A percentile compares a stretch with the other conserved stretches of the same genome.
phyloP scores from a whole-genome alignment of 2,329 filamentous ascomycete species.

The Cercospora zeina region DNA sequence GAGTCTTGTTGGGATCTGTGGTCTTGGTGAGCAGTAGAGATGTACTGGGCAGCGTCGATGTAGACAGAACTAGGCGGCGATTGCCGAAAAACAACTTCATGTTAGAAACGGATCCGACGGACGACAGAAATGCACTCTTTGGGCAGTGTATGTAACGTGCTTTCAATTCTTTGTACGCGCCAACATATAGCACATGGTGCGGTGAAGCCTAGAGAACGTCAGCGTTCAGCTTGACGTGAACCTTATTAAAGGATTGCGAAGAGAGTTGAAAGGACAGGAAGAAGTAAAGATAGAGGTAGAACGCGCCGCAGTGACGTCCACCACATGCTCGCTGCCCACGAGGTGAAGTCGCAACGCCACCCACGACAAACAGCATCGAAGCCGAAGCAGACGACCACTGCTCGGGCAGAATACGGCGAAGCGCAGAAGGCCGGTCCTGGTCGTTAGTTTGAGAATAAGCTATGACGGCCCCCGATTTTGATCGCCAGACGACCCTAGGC shows the following conservation, averaged over 20 bases:
- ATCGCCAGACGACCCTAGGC: not conserved
- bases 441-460: not conserved
- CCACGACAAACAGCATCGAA: not conserved
- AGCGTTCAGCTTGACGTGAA: too few species aligned
- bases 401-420: slow-evolving; percentile 3
- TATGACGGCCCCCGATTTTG: not conserved
- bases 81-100: too few species aligned
- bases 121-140: too few species aligned
- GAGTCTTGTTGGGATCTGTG: too few species aligned
- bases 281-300: not conserved
- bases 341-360: not conserved
- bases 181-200: too few species aligned
- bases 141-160: too few species aligned
- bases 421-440: not conserved
- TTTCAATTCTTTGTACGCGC: too few species aligned
- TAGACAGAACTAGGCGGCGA: too few species aligned
- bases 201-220: too few species aligned
- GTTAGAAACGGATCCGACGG: too few species aligned
- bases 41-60: too few species aligned
- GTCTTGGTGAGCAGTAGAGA: too few species aligned
- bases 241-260: not conserved
- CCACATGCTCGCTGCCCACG: not conserved
- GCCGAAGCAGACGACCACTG: not conserved
- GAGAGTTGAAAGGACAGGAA: not conserved
- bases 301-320: not conserved